Conservation (phyloP, 345 rosid species). For the Brassica carinata region DNA sequence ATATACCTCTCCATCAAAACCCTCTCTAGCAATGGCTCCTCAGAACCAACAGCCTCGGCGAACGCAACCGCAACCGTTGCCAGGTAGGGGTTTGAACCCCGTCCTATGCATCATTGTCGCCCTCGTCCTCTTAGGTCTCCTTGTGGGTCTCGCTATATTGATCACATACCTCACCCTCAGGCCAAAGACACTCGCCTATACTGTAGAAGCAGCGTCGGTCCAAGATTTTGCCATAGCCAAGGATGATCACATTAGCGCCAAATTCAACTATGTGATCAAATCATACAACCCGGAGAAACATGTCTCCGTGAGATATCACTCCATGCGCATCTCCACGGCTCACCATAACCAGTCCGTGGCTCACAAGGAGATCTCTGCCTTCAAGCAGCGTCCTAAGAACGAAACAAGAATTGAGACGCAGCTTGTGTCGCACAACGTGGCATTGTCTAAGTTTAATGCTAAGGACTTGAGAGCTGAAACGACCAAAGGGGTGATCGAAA, state of each 20-base stretch:
- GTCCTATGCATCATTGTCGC: slow-evolving; percentile 38
- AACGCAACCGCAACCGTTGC: slow-evolving; percentile 39
- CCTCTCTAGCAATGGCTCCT: slow-evolving; percentile 31
- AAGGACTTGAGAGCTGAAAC: slow-evolving; percentile 54
- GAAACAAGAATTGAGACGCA: slow-evolving; percentile 54
- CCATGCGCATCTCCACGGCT: slow-evolving; percentile 49
- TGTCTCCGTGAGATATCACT: slow-evolving; percentile 65
- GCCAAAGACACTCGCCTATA: slow-evolving; percentile 58
- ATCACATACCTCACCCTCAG: slow-evolving; percentile 67
- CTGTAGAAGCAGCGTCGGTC: slow-evolving; percentile 60
- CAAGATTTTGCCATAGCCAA: slow-evolving; percentile 50
- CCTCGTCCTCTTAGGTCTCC: slow-evolving; percentile 34
- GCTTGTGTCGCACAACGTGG: slow-evolving; percentile 51
- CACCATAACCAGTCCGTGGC: slow-evolving; percentile 68
- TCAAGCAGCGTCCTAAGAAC: slow-evolving; percentile 63
- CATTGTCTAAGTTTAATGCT: slow-evolving; percentile 41
- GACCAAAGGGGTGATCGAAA: slow-evolving; percentile 45
- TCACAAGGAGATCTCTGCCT: slow-evolving; percentile 50
- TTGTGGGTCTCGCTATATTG: slow-evolving; percentile 58
- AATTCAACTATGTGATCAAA: slow-evolving; percentile 52
- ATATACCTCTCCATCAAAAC: neutral
- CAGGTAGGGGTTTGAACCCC: slow-evolving; percentile 31
- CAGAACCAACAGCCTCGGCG: slow-evolving; percentile 30
- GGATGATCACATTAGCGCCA: slow-evolving; percentile 62
- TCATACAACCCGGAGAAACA: slow-evolving; percentile 68